phyloP scores from a whole-genome alignment of 441 rosid species.

The Syzygium syzygioides region DNA sequence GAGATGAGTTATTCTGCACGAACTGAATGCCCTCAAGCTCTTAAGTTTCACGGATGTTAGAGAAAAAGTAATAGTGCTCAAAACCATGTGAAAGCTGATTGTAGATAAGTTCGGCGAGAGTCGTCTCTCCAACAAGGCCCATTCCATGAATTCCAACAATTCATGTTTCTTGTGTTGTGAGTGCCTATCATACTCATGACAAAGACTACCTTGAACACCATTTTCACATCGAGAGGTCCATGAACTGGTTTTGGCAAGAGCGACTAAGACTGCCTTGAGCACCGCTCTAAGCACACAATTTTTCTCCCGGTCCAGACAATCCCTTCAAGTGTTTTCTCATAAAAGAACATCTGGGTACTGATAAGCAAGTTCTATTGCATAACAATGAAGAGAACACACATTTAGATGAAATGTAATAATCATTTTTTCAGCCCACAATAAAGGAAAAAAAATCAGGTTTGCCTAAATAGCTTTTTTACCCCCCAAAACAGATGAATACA shows the following conservation, averaged over 20 bases:
- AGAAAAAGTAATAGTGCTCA: neutral
- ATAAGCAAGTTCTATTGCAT: neutral
- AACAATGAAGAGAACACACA: neutral
- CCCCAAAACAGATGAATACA: too few relatives aligned
- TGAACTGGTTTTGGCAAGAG: neutral
- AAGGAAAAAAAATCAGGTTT: neutral
- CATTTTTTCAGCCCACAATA: accelerated
- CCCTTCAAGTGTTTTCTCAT: neutral
- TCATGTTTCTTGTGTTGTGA: neutral
- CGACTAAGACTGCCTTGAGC: neutral
- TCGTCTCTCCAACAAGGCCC: neutral
- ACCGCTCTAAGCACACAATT: neutral
- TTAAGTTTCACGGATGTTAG: neutral
- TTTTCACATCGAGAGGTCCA: neutral
- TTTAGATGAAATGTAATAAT: neutral
- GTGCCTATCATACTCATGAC: neutral
- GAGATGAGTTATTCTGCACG: neutral
- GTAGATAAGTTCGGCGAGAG: neutral
- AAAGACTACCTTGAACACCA: neutral
- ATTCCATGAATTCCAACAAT: neutral
- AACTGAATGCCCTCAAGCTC: neutral
- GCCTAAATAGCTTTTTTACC: neutral
- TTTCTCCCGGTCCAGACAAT: neutral
- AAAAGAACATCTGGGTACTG: neutral
- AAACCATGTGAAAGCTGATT: neutral